Base-by-base conservation (phyloP, 352 stramenopile species). In the Phytophthora citrophthora region DNA sequence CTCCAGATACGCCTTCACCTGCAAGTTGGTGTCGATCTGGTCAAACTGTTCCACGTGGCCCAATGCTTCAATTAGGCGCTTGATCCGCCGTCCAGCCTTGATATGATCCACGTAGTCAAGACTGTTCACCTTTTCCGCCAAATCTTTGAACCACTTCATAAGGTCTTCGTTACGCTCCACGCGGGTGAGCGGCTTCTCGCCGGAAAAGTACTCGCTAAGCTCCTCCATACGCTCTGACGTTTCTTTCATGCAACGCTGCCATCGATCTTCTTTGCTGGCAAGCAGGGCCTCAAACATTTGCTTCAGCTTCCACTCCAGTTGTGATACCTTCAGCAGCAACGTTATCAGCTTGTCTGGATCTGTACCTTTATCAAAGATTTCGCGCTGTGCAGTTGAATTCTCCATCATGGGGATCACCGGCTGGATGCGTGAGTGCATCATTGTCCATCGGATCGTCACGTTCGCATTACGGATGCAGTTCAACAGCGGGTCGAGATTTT, bases 11-110 rank as follows among this genome's bases (percentile, higher is more conserved):
- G 93, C 87, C 69, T 98, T 98, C n/a, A 98, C 91, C 43, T 98
- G 93, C 27, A 98, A 62, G 55, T 97, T 97, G 20, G 92, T 97
- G 48, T 98, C 96, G 47, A 99, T 96, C 60, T 98, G 88, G 62
- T 99, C 95, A 76, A 98, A 98, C 64, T 97, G 89, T 68, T 98
- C 94, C n/a, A 98, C 92, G 52, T 98, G 93, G 18, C 92, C 87
- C 50, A 99, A 74, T 0, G 93, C 95, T 68, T 96, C 81, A 47
- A 98, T 97, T 9, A 98, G 75, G 4, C 94, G 88, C 71, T 98
- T 97, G 71, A 98, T 98, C 50, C 93, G 94, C 8, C 95, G 86
- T 6, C 95, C 95, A 40, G 92, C 93, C 45, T 98, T 94, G n/a
- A 97, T 87, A 57, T 97, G 91, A 64, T 98, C 89, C 8, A 90